Conservation (phyloP, 2,329 filamentous ascomycete genomes). For the Coniosporium tulheliwenetii region DNA sequence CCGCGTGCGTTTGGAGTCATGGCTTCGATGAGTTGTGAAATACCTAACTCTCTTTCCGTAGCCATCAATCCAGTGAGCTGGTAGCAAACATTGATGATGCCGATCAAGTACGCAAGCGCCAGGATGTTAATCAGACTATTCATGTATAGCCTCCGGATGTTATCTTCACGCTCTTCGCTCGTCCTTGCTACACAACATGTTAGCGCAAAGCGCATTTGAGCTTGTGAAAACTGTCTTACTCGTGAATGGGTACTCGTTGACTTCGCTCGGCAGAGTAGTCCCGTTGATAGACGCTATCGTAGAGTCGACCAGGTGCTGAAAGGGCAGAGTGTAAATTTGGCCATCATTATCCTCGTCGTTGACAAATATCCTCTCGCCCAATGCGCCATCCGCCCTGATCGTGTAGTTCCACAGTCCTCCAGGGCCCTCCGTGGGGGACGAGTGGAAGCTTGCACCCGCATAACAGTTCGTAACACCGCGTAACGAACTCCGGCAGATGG, state of each 20-base stretch:
- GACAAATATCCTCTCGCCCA: slow-evolving; percentile 51
- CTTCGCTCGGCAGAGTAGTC: slow-evolving; percentile 18
- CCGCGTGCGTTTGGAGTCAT: slow-evolving; percentile 67
- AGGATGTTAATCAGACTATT: slow-evolving; percentile 58
- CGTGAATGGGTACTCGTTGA: slow-evolving; percentile 62
- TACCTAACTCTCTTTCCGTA: slow-evolving; percentile 70
- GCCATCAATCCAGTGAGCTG: slow-evolving; percentile 78
- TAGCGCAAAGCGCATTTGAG: too few species aligned
- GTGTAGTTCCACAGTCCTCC: slow-evolving; percentile 73
- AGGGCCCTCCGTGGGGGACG: slow-evolving; percentile 55
- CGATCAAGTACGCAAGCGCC: slow-evolving; percentile 64
- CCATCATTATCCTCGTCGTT: slow-evolving; percentile 53
- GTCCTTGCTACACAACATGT: slow-evolving; percentile 27
- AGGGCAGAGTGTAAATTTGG: slow-evolving; percentile 61
- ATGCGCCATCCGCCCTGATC: slow-evolving; percentile 56
- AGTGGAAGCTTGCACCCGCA: slow-evolving; percentile 57
- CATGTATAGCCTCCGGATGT: slow-evolving; percentile 58
- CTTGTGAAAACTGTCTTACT: slow-evolving; percentile 15
- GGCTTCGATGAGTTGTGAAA: slow-evolving; percentile 76
- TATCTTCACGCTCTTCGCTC: slow-evolving; percentile 45
- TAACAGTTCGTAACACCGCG: slow-evolving; percentile 56
- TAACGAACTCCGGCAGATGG: slow-evolving; percentile 41
- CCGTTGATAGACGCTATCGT: slow-evolving; percentile 47
- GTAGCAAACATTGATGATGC: slow-evolving; percentile 68
- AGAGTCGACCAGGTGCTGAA: slow-evolving; percentile 64